A percentile compares a stretch with the other conserved stretches of the same genome.
phyloP scores from a whole-genome alignment of 2,329 filamentous ascomycete genomes.

The Hypoxylon sp. region DNA sequence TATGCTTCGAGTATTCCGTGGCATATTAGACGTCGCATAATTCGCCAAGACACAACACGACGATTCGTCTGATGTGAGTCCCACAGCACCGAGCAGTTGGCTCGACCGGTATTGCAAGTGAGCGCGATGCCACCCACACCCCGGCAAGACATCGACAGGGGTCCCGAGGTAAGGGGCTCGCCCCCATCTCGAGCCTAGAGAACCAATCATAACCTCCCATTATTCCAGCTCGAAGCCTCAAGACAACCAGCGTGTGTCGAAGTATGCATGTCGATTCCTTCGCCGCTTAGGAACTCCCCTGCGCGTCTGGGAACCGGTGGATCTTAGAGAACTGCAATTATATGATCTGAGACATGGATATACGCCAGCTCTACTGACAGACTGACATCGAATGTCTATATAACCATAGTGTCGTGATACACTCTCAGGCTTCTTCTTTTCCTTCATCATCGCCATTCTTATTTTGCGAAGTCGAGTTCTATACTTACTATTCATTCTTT shows the following conservation, averaged over 20 bases:
- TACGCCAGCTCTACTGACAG: conserved; percentile 8
- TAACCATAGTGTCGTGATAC: conserved; percentile 25
- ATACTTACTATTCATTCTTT: too few species aligned
- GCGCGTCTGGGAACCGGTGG: conserved; percentile 13
- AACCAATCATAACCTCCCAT: conserved; percentile 13
- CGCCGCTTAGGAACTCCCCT: conserved; percentile 4
- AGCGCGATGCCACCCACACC: conserved; percentile 21
- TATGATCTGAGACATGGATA: conserved; percentile 27
- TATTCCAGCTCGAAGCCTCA: conserved; percentile 4
- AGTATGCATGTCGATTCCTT: conserved; percentile 26
- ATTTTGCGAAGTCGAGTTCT: conserved; percentile 38
- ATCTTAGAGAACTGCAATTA: conserved; percentile 31
- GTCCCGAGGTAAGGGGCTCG: conserved; percentile 9
- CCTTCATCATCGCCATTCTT: too few species aligned
- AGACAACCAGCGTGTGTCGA: conserved; percentile 23
- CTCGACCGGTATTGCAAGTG: conserved; percentile 17
- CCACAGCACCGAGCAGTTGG: conserved; percentile 23
- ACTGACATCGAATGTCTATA: conserved; percentile 31
- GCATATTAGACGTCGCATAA: conserved; percentile 23
- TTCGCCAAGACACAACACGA: conserved; percentile 19
- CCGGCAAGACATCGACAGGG: conserved; percentile 3
- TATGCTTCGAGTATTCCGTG: too few species aligned
- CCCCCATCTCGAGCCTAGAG: conserved; percentile 6
- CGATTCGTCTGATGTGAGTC: conserved; percentile 14
- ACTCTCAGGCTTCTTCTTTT: conserved; percentile 8